phyloP scores from a whole-genome alignment of 2,329 filamentous ascomycete genomes.

The Alternaria hordeiaustralica region DNA sequence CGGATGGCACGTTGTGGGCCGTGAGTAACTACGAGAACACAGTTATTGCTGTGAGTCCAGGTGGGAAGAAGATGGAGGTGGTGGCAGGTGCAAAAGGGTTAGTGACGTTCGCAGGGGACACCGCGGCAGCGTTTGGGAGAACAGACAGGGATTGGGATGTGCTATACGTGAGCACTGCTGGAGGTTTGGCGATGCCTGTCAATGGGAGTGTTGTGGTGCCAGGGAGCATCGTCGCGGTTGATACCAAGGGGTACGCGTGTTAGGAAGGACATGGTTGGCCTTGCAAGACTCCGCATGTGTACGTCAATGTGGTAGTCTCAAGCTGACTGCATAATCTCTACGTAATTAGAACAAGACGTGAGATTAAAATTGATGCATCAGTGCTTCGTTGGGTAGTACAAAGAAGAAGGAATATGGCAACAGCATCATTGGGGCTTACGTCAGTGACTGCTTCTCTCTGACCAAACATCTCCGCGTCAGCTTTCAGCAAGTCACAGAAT shows the following conservation, averaged over 20 bases:
- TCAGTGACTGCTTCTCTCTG: not conserved
- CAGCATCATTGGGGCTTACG: not conserved
- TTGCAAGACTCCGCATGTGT: not conserved
- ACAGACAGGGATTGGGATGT: not conserved
- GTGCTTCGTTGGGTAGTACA: not conserved
- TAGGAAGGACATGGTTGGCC: not conserved
- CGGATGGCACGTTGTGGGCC: slow-evolving; percentile 8
- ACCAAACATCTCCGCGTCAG: not conserved
- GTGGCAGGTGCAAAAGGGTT: not conserved
- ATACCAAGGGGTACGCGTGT: slow-evolving; percentile 2
- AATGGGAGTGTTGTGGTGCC: slow-evolving; percentile 11
- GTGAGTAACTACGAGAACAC: slow-evolving; percentile 14
- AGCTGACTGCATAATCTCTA: not conserved
- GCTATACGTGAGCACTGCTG: not conserved
- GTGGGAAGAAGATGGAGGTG: not conserved
- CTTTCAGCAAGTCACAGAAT: not conserved
- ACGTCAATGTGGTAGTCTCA: too few species aligned
- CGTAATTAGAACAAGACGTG: not conserved
- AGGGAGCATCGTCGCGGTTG: slow-evolving; percentile 11
- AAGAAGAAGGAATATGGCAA: not conserved
- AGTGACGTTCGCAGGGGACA: not conserved
- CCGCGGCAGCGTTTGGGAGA: not conserved
- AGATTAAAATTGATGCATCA: not conserved
- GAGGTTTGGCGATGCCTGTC: not conserved
- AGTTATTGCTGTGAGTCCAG: not conserved